These are phyloP conservation scores for Trichaptum fuscoviolaceum DNA, from an alignment of 768 basidiomycete species.

Conservation along the genomic window DNA sequence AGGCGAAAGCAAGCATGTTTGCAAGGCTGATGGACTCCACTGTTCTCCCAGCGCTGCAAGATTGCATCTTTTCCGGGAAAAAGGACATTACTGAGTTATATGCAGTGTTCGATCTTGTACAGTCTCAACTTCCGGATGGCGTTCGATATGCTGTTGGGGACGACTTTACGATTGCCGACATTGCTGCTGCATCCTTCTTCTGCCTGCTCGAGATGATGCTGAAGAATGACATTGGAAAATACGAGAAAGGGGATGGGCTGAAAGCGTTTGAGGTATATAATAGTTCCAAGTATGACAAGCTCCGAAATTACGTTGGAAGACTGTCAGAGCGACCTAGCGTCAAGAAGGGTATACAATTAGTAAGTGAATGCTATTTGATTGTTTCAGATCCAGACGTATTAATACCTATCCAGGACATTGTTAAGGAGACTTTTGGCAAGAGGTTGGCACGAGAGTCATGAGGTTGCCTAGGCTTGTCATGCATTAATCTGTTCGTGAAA, in stretches of 20 bases:
- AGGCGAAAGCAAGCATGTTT: constrained; percentile 60
- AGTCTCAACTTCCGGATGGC: constrained; percentile 41
- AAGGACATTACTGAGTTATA: constrained; percentile 34
- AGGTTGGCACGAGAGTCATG: background rate
- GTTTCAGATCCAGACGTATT: background rate
- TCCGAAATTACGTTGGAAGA: background rate
- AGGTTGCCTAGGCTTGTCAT: constrained; percentile 14
- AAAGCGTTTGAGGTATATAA: constrained; percentile 31
- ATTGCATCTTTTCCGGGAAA: constrained; percentile 31
- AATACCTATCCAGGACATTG: background rate
- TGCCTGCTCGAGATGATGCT: constrained; percentile 43
- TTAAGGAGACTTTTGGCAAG: background rate
- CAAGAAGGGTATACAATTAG: background rate
- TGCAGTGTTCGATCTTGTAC: constrained; percentile 36
- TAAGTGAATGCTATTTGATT: background rate
- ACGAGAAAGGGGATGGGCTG: constrained; percentile 40
- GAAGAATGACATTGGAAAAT: constrained; percentile 48
- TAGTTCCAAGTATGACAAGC: background rate
- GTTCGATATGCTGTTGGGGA: constrained; percentile 38
- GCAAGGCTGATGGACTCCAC: constrained; percentile 48
- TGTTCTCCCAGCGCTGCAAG: constrained; percentile 34
- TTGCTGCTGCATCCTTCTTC: constrained; percentile 54
- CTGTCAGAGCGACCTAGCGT: background rate
- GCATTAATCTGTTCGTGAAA: too few relatives aligned
- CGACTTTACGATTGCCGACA: constrained; percentile 59